A percentile compares a stretch with the other conserved stretches of the same genome.
Conservation (phyloP, 345 rosid species). For the Jatropha curcas region DNA sequence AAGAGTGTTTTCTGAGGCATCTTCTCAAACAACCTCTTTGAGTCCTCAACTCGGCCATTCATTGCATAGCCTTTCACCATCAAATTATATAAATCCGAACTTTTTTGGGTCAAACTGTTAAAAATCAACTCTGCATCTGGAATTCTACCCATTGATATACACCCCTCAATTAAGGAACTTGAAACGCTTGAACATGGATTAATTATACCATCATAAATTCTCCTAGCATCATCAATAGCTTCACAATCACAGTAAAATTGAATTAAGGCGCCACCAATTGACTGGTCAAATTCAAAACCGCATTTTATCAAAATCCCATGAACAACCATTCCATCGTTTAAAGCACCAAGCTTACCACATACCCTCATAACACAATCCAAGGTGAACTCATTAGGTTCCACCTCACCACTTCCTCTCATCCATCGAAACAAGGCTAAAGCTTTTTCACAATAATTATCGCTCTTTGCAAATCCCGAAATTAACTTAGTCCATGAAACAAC, state of each 20-base stretch:
- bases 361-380: constrained; percentile 52
- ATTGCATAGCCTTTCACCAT: constrained; percentile 61
- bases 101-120: constrained; percentile 27
- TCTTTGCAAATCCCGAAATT: constrained; percentile 48
- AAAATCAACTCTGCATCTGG: constrained; percentile 52
- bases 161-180: constrained; percentile 41
- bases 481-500: constrained; percentile 51
- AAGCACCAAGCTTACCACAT: constrained; percentile 39
- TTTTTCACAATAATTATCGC: constrained; percentile 33
- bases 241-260: constrained; percentile 52
- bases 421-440: constrained; percentile 46
- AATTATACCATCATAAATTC: constrained; percentile 32
- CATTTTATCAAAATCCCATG: constrained; percentile 53
- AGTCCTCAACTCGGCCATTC: constrained; percentile 42
- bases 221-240: constrained; percentile 46
- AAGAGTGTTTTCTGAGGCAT: constrained; percentile 44
- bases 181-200: constrained; percentile 44
- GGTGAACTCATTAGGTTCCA: constrained; percentile 55
- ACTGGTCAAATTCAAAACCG: constrained; percentile 48
- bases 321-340: constrained; percentile 36
- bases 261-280: constrained; percentile 45
- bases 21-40: constrained; percentile 43
- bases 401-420: constrained; percentile 45
- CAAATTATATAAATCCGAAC: constrained; percentile 39
- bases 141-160: constrained; percentile 33